Percentiles rank a stretch among this genome's conserved stretches.
Evolutionary conservation across 306 rosid genomes (phyloP).

Genomic region (Dicorynia guianensis): DNA sequence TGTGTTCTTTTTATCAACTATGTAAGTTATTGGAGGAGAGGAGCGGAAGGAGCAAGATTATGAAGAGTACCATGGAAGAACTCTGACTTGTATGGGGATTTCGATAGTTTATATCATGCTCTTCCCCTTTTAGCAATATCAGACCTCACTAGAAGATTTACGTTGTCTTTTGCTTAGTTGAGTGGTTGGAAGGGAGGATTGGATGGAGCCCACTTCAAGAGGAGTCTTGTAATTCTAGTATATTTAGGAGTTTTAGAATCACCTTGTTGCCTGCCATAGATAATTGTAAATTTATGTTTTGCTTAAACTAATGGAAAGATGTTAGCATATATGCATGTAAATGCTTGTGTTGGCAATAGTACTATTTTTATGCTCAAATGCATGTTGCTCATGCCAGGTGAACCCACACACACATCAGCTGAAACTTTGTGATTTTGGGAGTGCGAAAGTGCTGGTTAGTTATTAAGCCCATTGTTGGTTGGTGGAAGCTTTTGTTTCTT

Average conservation of each 20-base stretch:
- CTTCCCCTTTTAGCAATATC: background rate
- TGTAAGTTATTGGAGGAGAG: slow-evolving; percentile 19
- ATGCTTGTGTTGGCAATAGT: slow-evolving; percentile 19
- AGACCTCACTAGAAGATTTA: background rate
- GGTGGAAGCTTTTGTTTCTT: slow-evolving; percentile 30
- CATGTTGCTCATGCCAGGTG: slow-evolving; percentile 66
- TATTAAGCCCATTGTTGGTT: slow-evolving; percentile 36
- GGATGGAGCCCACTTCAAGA: background rate
- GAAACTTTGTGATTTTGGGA: slow-evolving; percentile 97
- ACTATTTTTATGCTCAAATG: slow-evolving; percentile 43
- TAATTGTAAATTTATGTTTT: slow-evolving; percentile 11
- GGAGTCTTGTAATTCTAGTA: no score
- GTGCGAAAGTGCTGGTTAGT: slow-evolving; percentile 96
- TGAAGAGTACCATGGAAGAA: background rate
- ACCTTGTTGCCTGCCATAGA: background rate
- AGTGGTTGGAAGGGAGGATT: background rate
- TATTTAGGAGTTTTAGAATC: no score
- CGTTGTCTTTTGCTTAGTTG: background rate
- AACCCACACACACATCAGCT: slow-evolving; percentile 99
- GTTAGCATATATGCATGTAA: slow-evolving; percentile 14
- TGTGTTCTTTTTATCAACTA: background rate
- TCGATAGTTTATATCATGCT: background rate
- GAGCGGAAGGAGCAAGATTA: background rate
- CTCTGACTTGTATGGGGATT: slow-evolving; percentile 13
- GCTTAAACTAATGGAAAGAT: slow-evolving; percentile 25